These are phyloP conservation scores for Trichomonas vaginalis DNA, from an alignment of 208 protist species.

Conservation along the genomic window DNA sequence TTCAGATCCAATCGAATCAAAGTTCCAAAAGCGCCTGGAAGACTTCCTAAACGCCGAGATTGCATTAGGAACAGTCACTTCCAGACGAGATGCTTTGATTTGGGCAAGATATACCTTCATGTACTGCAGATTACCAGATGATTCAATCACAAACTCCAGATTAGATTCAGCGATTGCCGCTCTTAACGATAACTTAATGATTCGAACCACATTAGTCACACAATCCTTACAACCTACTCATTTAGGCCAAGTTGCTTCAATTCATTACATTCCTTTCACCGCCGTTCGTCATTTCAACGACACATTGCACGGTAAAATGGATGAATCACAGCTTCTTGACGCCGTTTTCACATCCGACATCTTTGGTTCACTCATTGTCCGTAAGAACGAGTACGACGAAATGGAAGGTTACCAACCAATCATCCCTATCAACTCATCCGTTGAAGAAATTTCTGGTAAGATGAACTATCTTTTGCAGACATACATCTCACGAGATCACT, in stretches of 20 bases:
- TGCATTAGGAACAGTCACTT: slow-evolving; percentile 76
- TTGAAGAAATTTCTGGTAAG: neutral
- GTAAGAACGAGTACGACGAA: neutral
- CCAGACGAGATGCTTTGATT: slow-evolving; percentile 66
- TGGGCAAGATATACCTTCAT: slow-evolving; percentile 94
- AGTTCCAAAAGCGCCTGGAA: slow-evolving; percentile 74
- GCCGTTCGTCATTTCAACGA: neutral
- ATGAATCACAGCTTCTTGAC: neutral
- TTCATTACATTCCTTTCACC: neutral
- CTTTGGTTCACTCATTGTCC: neutral
- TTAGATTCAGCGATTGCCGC: neutral
- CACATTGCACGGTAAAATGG: neutral
- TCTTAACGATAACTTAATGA: neutral
- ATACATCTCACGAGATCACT: neutral
- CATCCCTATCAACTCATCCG: neutral
- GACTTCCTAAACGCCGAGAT: slow-evolving; percentile 98
- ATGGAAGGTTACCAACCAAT: neutral
- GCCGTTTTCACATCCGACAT: neutral
- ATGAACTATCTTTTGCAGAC: neutral
- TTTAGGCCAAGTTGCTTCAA: neutral
- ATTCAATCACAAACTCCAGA: slow-evolving; percentile 76
- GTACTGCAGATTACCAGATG: slow-evolving; percentile 79
- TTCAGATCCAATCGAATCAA: slow-evolving; percentile 94
- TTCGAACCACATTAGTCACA: neutral
- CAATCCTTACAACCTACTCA: slow-evolving; percentile 5